Evolutionary conservation across 352 stramenopile genomes (phyloP).

Genomic region (Blastocystis sp.): DNA sequence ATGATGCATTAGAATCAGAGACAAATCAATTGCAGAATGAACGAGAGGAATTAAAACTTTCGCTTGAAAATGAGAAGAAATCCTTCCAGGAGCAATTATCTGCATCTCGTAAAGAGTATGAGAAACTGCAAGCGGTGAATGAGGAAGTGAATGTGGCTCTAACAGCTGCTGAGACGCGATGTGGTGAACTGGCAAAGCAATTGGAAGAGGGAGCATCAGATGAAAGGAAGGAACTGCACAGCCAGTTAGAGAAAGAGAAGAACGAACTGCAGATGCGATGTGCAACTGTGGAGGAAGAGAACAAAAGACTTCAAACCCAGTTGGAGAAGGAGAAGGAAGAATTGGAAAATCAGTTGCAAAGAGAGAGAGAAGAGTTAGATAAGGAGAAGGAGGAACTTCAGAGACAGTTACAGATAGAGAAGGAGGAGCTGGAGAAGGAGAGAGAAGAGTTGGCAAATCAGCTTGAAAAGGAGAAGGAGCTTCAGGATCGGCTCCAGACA

Average conservation of each 20-base stretch:
- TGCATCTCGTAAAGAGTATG: not conserved
- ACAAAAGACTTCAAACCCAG: not conserved
- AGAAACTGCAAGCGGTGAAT: not conserved
- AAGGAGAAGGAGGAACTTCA: not conserved
- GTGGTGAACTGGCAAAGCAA: not conserved
- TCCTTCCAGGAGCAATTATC: not conserved
- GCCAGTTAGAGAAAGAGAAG: not conserved
- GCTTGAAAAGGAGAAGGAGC: slow-evolving; percentile 40
- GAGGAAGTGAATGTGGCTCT: not conserved
- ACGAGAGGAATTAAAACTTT: not conserved
- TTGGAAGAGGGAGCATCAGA: not conserved
- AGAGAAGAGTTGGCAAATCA: slow-evolving; percentile 2
- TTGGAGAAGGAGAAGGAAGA: not conserved
- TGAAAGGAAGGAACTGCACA: not conserved
- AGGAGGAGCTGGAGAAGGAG: not conserved
- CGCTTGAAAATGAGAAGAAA: not conserved
- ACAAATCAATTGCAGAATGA: not conserved
- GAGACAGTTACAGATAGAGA: not conserved
- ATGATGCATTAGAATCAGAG: not conserved
- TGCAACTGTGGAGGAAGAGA: not conserved
- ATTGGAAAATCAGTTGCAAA: not conserved
- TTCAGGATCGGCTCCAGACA: not conserved
- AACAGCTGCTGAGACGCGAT: not conserved
- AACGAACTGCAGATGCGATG: not conserved
- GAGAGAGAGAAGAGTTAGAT: not conserved